A percentile compares a stretch with the other conserved stretches of the same genome.
Conservation (phyloP, 192 early-diverging fungal genomes). For the Coemansia sp. region DNA sequence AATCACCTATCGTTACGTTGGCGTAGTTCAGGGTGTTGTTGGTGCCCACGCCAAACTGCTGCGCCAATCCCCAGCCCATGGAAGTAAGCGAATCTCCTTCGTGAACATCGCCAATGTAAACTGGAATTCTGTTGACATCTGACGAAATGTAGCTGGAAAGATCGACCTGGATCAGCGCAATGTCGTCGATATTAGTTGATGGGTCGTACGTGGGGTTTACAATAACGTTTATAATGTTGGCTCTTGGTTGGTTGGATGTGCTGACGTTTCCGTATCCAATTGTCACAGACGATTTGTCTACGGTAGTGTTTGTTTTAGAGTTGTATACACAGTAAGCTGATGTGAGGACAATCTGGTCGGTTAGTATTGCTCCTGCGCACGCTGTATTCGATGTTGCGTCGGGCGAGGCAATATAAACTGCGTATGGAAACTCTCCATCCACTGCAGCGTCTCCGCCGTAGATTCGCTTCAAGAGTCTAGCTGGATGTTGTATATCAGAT, state of each 20-base stretch:
- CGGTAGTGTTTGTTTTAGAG: slow-evolving; percentile 11
- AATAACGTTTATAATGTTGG: slow-evolving; percentile 26
- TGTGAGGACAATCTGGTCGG: slow-evolving; percentile 44
- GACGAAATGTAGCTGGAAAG: slow-evolving; percentile 16
- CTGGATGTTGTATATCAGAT: neutral
- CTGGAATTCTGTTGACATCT: slow-evolving; percentile 32
- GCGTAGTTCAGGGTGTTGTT: slow-evolving; percentile 29
- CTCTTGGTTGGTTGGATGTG: slow-evolving; percentile 28
- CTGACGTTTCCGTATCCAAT: slow-evolving; percentile 39
- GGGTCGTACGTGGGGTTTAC: slow-evolving; percentile 23
- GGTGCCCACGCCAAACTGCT: slow-evolving; percentile 30
- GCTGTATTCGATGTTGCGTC: slow-evolving; percentile 33
- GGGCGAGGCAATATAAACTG: slow-evolving; percentile 36
- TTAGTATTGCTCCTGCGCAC: slow-evolving; percentile 47
- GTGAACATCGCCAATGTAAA: slow-evolving; percentile 31
- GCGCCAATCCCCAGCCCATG: slow-evolving; percentile 42
- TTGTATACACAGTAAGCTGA: slow-evolving; percentile 42
- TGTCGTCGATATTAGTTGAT: slow-evolving; percentile 34
- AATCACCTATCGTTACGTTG: slow-evolving; percentile 41
- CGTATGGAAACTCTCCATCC: slow-evolving; percentile 34
- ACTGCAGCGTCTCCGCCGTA: slow-evolving; percentile 31
- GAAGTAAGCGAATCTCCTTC: slow-evolving; percentile 31
- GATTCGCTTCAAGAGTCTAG: slow-evolving; percentile 16
- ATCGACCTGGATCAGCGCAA: slow-evolving; percentile 42
- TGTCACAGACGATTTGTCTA: slow-evolving; percentile 24